Conservation (phyloP, 352 stramenopile genomes). For the Pythium dissimile region DNA sequence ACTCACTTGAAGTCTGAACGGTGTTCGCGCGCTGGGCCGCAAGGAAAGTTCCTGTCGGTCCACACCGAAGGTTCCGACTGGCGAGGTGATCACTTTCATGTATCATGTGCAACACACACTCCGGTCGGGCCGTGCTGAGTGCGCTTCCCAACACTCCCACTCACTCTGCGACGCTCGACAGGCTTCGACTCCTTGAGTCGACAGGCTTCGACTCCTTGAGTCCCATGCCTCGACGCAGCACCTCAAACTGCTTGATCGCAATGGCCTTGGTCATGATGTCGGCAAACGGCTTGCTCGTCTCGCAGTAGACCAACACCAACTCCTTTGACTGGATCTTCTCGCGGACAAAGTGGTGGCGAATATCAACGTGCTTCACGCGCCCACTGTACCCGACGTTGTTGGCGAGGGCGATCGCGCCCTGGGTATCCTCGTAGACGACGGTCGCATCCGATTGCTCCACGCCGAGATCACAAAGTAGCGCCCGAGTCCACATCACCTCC, state of each 20-base stretch:
- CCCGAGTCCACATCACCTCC: background rate
- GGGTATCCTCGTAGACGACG: constrained; percentile 1
- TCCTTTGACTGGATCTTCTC: constrained; percentile 3
- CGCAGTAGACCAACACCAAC: background rate
- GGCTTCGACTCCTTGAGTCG: too few relatives aligned
- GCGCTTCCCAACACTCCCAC: background rate
- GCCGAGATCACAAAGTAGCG: background rate
- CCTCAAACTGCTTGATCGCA: background rate
- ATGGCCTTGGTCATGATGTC: constrained; percentile 13
- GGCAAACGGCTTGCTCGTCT: constrained; percentile 1
- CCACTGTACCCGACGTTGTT: constrained; percentile 5
- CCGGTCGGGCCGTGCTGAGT: too few relatives aligned
- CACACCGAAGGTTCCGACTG: too few relatives aligned
- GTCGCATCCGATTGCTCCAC: background rate
- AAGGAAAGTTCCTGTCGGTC: too few relatives aligned
- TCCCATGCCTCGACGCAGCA: background rate
- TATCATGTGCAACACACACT: too few relatives aligned
- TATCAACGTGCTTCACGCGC: constrained; percentile 12
- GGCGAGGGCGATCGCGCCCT: constrained; percentile 15
- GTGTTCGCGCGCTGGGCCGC: too few relatives aligned
- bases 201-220: background rate
- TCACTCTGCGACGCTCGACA: background rate
- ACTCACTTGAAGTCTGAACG: too few relatives aligned
- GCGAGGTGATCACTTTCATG: too few relatives aligned
- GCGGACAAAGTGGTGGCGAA: constrained; percentile 7